These are phyloP conservation scores for Lipomyces yamadae DNA, from an alignment of 805 yeast species.

Conservation along the genomic window DNA sequence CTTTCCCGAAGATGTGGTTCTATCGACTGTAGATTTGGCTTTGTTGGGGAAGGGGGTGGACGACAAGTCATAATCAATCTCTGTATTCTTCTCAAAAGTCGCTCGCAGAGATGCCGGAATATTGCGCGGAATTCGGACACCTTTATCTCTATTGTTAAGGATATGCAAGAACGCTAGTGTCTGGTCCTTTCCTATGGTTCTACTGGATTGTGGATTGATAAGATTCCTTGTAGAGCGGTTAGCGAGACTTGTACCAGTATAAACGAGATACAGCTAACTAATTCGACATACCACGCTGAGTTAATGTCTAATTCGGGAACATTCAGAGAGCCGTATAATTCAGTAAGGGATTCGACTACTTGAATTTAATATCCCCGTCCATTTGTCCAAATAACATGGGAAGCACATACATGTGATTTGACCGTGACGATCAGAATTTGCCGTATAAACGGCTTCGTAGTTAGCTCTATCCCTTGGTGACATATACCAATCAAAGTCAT, in stretches of 20 bases:
- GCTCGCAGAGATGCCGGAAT: constrained; percentile 93
- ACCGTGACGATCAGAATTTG: constrained; percentile 78
- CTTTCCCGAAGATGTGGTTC: constrained; percentile 21
- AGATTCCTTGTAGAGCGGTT: constrained; percentile 54
- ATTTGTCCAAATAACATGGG: not conserved
- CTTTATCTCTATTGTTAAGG: constrained; percentile 84
- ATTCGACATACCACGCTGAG: constrained; percentile 70
- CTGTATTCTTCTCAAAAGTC: constrained; percentile 83
- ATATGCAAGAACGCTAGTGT: constrained; percentile 87
- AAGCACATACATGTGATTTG: constrained; percentile 59
- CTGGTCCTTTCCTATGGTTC: constrained; percentile 92
- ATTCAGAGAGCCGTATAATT: constrained; percentile 70
- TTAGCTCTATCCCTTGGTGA: constrained; percentile 81
- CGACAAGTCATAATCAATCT: constrained; percentile 37
- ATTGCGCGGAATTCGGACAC: constrained; percentile 85
- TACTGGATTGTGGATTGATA: constrained; percentile 86
- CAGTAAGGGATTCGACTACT: constrained; percentile 62
- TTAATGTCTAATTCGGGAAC: constrained; percentile 85
- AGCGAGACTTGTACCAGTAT: not conserved
- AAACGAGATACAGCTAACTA: not conserved
- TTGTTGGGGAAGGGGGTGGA: constrained; percentile 27
- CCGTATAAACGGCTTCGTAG: constrained; percentile 77
- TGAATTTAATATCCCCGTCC: not conserved
- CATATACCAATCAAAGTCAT: constrained; percentile 94
- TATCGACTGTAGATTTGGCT: not conserved